These are phyloP conservation scores for Fagopyrum tataricum DNA, from an alignment of 148 eudicot genomes.

Conservation along the genomic window DNA sequence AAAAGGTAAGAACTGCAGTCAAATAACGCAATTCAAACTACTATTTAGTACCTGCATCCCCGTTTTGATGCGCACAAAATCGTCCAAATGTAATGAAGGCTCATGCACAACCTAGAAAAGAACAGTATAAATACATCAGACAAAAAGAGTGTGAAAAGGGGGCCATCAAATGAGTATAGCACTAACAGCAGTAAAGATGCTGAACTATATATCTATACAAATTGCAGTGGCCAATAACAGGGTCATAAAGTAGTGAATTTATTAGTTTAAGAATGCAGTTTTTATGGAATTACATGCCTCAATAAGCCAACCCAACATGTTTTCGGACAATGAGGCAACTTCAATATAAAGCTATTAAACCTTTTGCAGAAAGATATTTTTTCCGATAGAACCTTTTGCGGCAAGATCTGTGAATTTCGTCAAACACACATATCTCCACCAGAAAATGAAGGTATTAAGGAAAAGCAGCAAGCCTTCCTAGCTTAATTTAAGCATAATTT, in stretches of 20 bases:
- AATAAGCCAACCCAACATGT: not conserved
- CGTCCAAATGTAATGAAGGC: constrained; percentile 64
- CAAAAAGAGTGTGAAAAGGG: too few relatives aligned
- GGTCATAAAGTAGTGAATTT: not conserved
- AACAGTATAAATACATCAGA: not conserved
- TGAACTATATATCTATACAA: not conserved
- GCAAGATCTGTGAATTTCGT: not conserved
- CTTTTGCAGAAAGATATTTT: too few relatives aligned
- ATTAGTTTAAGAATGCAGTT: not conserved
- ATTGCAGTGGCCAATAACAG: not conserved
- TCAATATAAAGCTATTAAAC: not conserved
- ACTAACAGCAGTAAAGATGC: too few relatives aligned
- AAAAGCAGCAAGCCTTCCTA: not conserved
- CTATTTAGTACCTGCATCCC: constrained; percentile 74
- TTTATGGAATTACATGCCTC: not conserved
- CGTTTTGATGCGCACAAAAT: constrained; percentile 69
- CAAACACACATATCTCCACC: not conserved
- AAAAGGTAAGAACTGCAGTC: not conserved
- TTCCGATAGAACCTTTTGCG: not conserved
- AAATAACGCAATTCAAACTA: not conserved
- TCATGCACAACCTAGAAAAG: constrained; percentile 63
- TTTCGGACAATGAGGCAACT: not conserved
- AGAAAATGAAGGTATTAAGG: not conserved
- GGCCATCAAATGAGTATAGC: not conserved
- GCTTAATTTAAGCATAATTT: not conserved